Conservation (phyloP, 1,139 yeast genomes). For the Wickerhamiella pararugosa region DNA sequence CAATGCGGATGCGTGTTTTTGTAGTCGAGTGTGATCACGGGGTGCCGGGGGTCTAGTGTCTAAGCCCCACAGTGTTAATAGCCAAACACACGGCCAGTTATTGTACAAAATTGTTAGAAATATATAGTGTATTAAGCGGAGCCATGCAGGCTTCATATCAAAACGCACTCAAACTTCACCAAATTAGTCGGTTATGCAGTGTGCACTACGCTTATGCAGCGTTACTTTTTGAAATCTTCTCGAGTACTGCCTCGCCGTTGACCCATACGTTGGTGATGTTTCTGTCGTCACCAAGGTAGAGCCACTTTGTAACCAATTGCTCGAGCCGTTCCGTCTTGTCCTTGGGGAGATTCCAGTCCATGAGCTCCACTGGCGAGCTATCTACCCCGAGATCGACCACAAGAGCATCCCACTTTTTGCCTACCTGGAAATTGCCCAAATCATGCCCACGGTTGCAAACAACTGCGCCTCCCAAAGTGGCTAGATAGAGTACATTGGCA, state of each 20-base stretch:
- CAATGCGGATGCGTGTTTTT: background rate
- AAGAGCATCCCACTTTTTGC: constrained; percentile 78
- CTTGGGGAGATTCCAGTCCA: constrained; percentile 43
- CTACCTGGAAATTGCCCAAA: constrained; percentile 59
- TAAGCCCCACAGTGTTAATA: background rate
- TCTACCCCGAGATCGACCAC: constrained; percentile 42
- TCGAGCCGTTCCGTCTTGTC: constrained; percentile 25
- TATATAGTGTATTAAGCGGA: background rate
- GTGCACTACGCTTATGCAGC: background rate
- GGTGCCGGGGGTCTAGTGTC: too few species aligned
- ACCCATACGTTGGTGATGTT: constrained; percentile 75
- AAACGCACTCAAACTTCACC: too few species aligned
- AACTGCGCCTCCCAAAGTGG: constrained; percentile 81
- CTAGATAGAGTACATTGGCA: constrained; percentile 61
- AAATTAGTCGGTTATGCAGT: background rate
- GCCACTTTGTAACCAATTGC: constrained; percentile 71
- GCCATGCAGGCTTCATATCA: background rate
- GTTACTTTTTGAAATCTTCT: constrained; percentile 20
- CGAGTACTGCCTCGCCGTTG: constrained; percentile 47
- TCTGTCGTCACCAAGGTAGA: constrained; percentile 90
- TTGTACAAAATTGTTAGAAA: background rate
- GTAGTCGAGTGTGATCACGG: too few species aligned
- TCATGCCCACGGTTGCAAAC: constrained; percentile 45
- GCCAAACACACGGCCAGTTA: background rate
- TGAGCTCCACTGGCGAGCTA: constrained; percentile 54